phyloP scores from a whole-genome alignment of 2,329 filamentous ascomycete species.

The Dryadomyces sulphureus region DNA sequence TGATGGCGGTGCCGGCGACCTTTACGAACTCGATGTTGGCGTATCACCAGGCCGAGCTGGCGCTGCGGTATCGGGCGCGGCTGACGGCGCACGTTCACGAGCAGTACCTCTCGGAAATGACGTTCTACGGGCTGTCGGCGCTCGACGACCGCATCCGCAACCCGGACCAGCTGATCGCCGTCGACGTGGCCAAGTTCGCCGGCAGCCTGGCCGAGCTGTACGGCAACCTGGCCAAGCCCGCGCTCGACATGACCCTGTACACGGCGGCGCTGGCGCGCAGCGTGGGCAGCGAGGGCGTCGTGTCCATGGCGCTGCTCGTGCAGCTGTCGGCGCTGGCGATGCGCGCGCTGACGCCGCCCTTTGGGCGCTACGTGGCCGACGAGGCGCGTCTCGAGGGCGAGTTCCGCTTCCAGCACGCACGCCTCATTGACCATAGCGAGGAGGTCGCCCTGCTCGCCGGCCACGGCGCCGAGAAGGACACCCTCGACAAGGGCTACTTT shows the following conservation, averaged over 20 bases:
- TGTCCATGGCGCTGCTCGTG: constrained; percentile 88
- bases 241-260: constrained; percentile 91
- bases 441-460: constrained; percentile 87
- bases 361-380: constrained; percentile 94
- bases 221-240: constrained; percentile 87
- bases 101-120: constrained; percentile 92
- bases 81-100: constrained; percentile 92
- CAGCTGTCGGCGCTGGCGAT: constrained; percentile 87
- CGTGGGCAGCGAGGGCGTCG: constrained; percentile 89
- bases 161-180: constrained; percentile 90
- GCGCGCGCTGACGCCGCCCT: constrained; percentile 87
- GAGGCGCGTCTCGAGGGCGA: constrained; percentile 90
- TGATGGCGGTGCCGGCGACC: constrained; percentile 86
- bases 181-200: constrained; percentile 92
- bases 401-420: constrained; percentile 87
- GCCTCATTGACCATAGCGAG: constrained; percentile 90
- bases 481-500: constrained; percentile 94
- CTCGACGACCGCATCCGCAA: constrained; percentile 98
- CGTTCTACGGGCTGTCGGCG: constrained; percentile 90
- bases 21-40: constrained; percentile 99
- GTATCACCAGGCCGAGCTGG: constrained; percentile 91
- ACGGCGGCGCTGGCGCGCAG: constrained; percentile 86
- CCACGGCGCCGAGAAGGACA: constrained; percentile 90
- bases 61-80: constrained; percentile 80
- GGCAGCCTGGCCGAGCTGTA: constrained; percentile 91